Base-by-base conservation (phyloP, 345 rosid genomes). In the Laguncularia racemosa region DNA sequence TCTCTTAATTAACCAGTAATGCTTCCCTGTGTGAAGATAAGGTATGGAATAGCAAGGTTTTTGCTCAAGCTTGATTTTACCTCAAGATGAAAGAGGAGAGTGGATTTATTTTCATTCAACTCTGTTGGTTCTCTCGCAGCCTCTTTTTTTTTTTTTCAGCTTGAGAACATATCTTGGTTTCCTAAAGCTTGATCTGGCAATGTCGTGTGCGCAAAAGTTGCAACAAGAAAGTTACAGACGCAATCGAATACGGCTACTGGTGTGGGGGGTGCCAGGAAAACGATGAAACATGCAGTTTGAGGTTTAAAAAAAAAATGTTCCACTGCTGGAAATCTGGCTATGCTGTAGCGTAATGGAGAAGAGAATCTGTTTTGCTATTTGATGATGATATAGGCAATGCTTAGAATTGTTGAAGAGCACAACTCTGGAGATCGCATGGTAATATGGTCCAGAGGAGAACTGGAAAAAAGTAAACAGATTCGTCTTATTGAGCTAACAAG, bases 201-300 rank as follows among this genome's bases (percentile, higher is more conserved):
- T 92, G 96, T 67, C 84, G 84, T 16, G 97, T 91, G 51, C 89
- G 98, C 72, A 92, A 92, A 71, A 78, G 88, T 16, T 92, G 98
- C 75, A 86, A 85, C 80, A 92, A 85, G 77, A 92, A 92, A 65
- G 96, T 92, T 45, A 92, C 93, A 6, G 97, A 84, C 64, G 87
- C 84, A 14, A 46, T 89, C 17, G 95, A 79, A 60, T 85, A 93
- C 53, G 97, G 98, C 26, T 92, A 81, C 62, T 92, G 97, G 97
- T 92, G 98, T 64, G 98, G 89, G 71, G 91, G 89, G 50, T 92
- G 98, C 76, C 97, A 92, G 78, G 86, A 83, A 71, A 89, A 73
- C 59, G 91, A 86, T 45, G 80, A 79, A 26, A 91, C 86, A 56
- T 89, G 93, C 64, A 78, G 67, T 60, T 61, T 89, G 59, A 86